Evolutionary conservation across 106 monocot genomes (phyloP), one percentile per base, ranked within the genome.

Genomic region (Allium fistulosum): DNA sequence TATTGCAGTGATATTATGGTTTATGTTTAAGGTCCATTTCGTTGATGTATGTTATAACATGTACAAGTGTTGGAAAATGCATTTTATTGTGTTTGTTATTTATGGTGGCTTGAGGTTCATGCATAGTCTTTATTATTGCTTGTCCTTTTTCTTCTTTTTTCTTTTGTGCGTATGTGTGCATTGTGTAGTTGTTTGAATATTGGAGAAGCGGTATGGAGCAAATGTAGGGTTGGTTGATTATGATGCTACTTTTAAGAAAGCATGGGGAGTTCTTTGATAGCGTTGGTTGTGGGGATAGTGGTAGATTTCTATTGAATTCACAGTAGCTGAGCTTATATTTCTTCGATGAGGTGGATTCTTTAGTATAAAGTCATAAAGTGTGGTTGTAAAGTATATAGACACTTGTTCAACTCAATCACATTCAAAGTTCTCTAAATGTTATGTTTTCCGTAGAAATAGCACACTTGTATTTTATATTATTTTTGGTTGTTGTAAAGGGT

Each of bases 211-310:
- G 45, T 26, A 5, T 11, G 28, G 48, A 55, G 53, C 16, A 46
- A 46, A 17, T 22, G 51, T 67, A 53, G 51, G 67, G 52, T 67
- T 67, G 67, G 26, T 26, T 67, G 51, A 3, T 53, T 10, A 26
- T 67, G 51, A 22, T 53, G 12, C 28, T 28, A 51, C 67, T 52
- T 26, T 67, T 53, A 17, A 4, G 17, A n/a, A 67, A 49, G 65
- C 51, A 67, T 67, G 22, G 67, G 51, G 51, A 51, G 37, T 37
- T 66, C 66, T 22, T 18, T 66, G 66, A 26, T 6, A 49, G 18
- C 28, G 53, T 50, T 66, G 66, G 50, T 60, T 8, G 65, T 37
- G 37, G 37, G 37, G 37, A 37, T 37, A 2, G 37, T 37, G 37
- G 37, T 37, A 37, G 37, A 37, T 37, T 37, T 37, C 0, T 37